A percentile compares a stretch with the other conserved stretches of the same genome.
Evolutionary conservation across 768 basidiomycete genomes (phyloP).

Genomic region (Phlegmacium glaucopus): DNA sequence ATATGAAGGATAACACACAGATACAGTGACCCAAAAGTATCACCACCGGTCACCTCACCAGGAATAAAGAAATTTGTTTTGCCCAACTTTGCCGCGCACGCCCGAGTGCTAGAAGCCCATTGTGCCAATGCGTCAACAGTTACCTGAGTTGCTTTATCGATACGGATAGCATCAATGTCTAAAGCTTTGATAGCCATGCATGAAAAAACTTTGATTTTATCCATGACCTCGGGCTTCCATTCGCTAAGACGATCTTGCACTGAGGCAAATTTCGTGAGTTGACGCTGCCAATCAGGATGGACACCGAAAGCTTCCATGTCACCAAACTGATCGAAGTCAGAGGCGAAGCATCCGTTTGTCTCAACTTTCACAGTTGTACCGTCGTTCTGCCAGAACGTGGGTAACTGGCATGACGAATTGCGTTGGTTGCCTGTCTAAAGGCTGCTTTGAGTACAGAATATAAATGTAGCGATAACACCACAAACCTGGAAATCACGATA

Average conservation of each 20-base stretch:
- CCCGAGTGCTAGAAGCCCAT: constrained; percentile 73
- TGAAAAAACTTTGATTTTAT: constrained; percentile 71
- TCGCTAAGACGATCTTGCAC: constrained; percentile 95
- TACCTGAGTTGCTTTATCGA: constrained; percentile 93
- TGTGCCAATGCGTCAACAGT: constrained; percentile 75
- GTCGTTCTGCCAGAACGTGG: constrained; percentile 78
- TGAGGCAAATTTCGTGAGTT: constrained; percentile 92
- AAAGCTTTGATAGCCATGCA: constrained; percentile 87
- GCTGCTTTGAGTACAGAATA: constrained; percentile 3
- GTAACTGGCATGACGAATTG: constrained; percentile 72
- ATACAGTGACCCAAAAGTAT: constrained; percentile 86
- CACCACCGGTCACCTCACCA: constrained; percentile 93
- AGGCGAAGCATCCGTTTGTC: constrained; percentile 67
- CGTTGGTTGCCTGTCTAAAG: constrained; percentile 63
- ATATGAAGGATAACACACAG: constrained; percentile 44
- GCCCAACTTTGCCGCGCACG: constrained; percentile 65
- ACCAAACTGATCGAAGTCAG: constrained; percentile 93
- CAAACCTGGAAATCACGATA: constrained; percentile 80
- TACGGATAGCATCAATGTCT: constrained; percentile 91
- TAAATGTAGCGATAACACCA: constrained; percentile 5
- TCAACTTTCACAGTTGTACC: constrained; percentile 60
- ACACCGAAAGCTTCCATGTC: constrained; percentile 99
- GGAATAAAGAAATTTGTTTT: constrained; percentile 90
- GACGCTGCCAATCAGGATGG: constrained; percentile 91
- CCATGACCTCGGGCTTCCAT: constrained; percentile 80